Evolutionary conservation across 441 rosid genomes (phyloP), one percentile per base, ranked within the genome.

Genomic region (Heliophila coronopifolia): DNA sequence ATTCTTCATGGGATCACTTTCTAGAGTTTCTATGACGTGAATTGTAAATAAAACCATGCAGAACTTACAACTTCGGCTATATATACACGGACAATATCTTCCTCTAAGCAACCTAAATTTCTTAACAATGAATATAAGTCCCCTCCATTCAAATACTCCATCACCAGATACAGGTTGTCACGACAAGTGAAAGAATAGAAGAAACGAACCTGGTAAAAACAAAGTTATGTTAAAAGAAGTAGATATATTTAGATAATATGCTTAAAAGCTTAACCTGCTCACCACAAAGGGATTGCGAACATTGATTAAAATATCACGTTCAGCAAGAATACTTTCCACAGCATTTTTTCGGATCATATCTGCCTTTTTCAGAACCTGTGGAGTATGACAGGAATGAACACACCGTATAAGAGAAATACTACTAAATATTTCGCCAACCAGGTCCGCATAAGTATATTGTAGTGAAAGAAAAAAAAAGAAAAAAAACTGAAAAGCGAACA

Each of bases 11-110:
- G n/a, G n/a, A n/a, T n/a, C n/a, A n/a, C n/a, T n/a, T n/a, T n/a
- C n/a, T n/a, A n/a, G n/a, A n/a, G n/a, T n/a, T n/a, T n/a, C n/a
- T n/a, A n/a, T n/a, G n/a, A n/a, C n/a, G n/a, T n/a, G n/a, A n/a
- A n/a, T n/a, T n/a, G n/a, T n/a, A n/a, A n/a, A n/a, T n/a, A n/a
- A n/a, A n/a, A n/a, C n/a, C n/a, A n/a, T n/a, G n/a, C n/a, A n/a
- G n/a, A n/a, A n/a, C 94, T 81, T 82, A 88, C 97, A 53, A 88
- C 85, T 93, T 93, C 97, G 12, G 99, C 99, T 22, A 93, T 80
- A 68, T 88, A 93, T 57, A 84, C 84, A 31, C 99, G 84, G 54
- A 88, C 94, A 70, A 68, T 76, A 50, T 61, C 80, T 79, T 93
- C 99, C 33, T 92, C 80, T 65, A 92, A 70, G 79, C 97, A 80